Conservation (phyloP, 2,329 filamentous ascomycete genomes). For the Geoglossum cookeanum region DNA sequence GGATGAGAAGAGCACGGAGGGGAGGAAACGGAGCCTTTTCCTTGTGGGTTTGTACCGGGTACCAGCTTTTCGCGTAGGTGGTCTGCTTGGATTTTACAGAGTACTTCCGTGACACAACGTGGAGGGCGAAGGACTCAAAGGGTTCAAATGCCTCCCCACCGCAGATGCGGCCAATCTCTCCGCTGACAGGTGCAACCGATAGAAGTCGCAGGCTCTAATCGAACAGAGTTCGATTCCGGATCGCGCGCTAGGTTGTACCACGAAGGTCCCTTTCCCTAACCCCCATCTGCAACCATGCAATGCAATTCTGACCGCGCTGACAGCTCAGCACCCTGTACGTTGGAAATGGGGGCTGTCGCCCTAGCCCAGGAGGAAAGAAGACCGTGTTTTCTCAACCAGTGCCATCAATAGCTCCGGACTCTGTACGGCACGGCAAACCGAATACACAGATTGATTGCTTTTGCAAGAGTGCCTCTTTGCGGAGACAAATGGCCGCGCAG, state of each 20-base stretch:
- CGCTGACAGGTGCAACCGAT: background rate
- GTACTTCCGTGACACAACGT: background rate
- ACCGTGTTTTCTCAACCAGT: no score
- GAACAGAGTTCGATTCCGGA: background rate
- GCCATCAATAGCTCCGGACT: no score
- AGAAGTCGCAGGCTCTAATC: background rate
- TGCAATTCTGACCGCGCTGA: background rate
- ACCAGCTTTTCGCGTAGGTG: background rate
- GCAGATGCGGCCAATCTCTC: background rate
- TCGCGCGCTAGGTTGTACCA: background rate
- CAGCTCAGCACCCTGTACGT: constrained; percentile 2
- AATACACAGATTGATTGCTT: background rate
- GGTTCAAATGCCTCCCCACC: background rate
- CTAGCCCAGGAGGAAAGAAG: background rate
- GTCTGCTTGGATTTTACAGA: background rate
- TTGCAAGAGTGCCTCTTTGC: background rate
- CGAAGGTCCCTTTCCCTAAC: background rate
- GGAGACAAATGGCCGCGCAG: background rate
- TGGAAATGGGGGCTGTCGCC: background rate
- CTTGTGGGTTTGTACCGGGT: background rate
- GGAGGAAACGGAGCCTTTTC: background rate
- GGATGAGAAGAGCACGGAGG: background rate
- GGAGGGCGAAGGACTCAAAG: background rate
- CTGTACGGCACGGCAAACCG: background rate
- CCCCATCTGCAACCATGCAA: background rate